phyloP scores from a whole-genome alignment of 164 flowering plant genomes.

The Cinnamomum chago region DNA sequence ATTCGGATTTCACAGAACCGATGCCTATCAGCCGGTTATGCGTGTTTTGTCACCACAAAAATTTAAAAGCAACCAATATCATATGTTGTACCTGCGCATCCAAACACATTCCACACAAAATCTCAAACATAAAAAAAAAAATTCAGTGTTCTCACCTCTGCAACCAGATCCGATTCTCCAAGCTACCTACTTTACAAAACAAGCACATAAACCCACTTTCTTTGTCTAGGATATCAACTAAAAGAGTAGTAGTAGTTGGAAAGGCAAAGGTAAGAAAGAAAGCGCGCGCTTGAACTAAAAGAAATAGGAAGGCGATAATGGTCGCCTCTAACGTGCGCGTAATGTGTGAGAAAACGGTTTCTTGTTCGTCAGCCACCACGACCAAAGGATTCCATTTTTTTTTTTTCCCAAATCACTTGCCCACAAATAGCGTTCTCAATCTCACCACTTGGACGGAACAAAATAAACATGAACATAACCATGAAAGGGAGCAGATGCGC shows the following conservation, averaged over 20 bases:
- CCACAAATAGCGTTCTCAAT: not conserved
- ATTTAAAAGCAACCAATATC: not conserved
- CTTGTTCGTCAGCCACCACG: too few species aligned
- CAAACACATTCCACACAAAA: not conserved
- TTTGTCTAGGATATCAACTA: not conserved
- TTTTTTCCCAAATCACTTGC: not conserved
- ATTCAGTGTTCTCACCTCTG: not conserved
- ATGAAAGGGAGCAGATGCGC: not conserved
- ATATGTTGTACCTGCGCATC: not conserved
- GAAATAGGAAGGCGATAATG: not conserved
- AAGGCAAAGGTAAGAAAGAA: not conserved
- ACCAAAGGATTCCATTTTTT: not conserved
- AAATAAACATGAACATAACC: not conserved
- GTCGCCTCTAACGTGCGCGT: slow-evolving; percentile 1
- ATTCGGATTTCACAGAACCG: not conserved
- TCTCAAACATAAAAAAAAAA: not conserved
- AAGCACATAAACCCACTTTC: not conserved
- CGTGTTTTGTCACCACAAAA: too few species aligned
- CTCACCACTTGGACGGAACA: not conserved
- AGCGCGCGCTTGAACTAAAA: not conserved
- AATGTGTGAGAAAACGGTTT: not conserved
- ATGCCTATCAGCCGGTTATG: too few species aligned
- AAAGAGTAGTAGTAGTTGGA: too few species aligned
- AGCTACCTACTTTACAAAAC: not conserved
- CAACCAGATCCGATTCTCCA: not conserved